These are phyloP conservation scores for Tubosaeta sp. DNA, from an alignment of 768 basidiomycete genomes.

Conservation along the genomic window DNA sequence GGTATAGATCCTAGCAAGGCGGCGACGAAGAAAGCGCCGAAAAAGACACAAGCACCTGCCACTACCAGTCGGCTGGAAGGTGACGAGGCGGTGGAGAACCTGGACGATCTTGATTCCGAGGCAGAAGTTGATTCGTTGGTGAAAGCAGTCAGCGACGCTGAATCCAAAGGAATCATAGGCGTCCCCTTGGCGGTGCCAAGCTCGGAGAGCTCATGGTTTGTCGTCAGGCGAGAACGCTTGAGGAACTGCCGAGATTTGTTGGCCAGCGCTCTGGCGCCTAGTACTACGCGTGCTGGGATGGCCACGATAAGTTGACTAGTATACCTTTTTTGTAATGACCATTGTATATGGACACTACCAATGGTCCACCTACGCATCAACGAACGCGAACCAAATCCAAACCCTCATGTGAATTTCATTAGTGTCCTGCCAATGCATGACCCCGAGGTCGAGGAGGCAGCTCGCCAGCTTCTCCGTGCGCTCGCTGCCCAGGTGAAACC, in stretches of 20 bases:
- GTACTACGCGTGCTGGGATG: slow-evolving; percentile 21
- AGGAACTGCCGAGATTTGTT: slow-evolving; percentile 56
- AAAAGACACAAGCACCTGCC: slow-evolving; percentile 56
- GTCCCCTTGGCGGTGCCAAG: slow-evolving; percentile 68
- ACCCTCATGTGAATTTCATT: slow-evolving; percentile 75
- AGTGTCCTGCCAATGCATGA: slow-evolving; percentile 46
- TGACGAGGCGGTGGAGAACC: slow-evolving; percentile 63
- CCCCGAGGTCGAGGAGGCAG: slow-evolving; percentile 50
- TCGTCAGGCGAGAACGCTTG: slow-evolving; percentile 64
- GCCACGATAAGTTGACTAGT: slow-evolving; percentile 16
- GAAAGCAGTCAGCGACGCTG: slow-evolving; percentile 53
- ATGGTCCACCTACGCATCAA: slow-evolving; percentile 76
- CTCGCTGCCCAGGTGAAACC: slow-evolving; percentile 82
- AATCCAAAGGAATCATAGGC: slow-evolving; percentile 54
- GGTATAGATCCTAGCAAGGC: slow-evolving; percentile 48
- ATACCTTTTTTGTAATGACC: not conserved
- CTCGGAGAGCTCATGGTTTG: slow-evolving; percentile 79
- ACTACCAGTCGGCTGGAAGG: slow-evolving; percentile 49
- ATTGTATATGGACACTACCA: not conserved
- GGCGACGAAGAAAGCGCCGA: slow-evolving; percentile 55
- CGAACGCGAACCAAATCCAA: slow-evolving; percentile 66
- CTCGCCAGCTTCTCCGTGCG: slow-evolving; percentile 68
- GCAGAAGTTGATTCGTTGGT: slow-evolving; percentile 77
- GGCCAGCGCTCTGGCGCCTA: slow-evolving; percentile 42
- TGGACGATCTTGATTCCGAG: slow-evolving; percentile 81